Evolutionary conservation across 192 early-diverging fungal genomes (phyloP), one percentile per base, ranked within the genome.

Genomic region (Phlyctochytrium planicorne): DNA sequence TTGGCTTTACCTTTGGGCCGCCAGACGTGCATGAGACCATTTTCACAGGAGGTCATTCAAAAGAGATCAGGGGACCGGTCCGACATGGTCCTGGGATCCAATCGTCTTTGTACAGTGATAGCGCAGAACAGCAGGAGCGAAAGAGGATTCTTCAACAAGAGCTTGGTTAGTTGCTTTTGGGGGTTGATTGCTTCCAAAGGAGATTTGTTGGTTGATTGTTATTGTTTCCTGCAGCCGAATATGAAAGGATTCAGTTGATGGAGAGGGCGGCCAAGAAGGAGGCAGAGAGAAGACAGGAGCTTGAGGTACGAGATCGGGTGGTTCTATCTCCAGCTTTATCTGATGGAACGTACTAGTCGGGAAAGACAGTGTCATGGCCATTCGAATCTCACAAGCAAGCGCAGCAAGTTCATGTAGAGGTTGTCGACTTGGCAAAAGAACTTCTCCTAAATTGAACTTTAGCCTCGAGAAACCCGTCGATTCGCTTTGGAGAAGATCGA

Each of bases 1-100:
- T n/a, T n/a, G n/a, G n/a, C n/a, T n/a, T n/a, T n/a, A n/a, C n/a
- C n/a, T n/a, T n/a, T n/a, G n/a, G n/a, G n/a, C n/a, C n/a, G n/a
- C n/a, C n/a, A 57, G 55, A 29, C 55, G 55, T 4, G 6, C 6
- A 4, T 25, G 55, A 57, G 25, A 57, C 12, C 16, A 57, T 57
- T 57, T 57, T 57, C 27, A 25, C 55, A 29, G 55, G 55, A 4
- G 55, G 55, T 24, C 55, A 57, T 27, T 24, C 55, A 4, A 12
- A 25, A 27, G 4, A 57, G 6, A 14, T 10, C 14, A 12, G 55
- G 25, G 55, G 55, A 25, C 55, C 55, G 6, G 25, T 57, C 6
- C 10, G 55, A 29, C 25, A 57, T 57, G 55, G 55, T 10, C 55
- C 27, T 12, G 55, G 55, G 55, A 57, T 57, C 55, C 20, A 20